These are phyloP conservation scores for Dendrobium huoshanense DNA, from an alignment of 106 monocot genomes.

Conservation along the genomic window DNA sequence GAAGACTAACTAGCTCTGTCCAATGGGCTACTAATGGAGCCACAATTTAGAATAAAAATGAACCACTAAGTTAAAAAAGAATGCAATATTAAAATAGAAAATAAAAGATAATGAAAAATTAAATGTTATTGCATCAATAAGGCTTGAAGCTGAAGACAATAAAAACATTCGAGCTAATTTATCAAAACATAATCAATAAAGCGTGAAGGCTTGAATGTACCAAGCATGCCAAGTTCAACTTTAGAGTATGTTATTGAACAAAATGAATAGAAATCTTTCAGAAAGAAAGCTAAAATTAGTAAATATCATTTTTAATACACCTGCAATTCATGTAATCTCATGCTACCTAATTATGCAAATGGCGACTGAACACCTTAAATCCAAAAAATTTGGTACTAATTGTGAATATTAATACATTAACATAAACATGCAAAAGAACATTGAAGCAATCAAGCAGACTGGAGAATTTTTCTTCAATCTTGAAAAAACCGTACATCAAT, in stretches of 20 bases:
- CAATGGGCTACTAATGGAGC: too few relatives aligned
- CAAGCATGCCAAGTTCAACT: background rate
- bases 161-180: too few relatives aligned
- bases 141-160: too few relatives aligned
- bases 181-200: too few relatives aligned
- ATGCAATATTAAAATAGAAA: too few relatives aligned
- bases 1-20: too few relatives aligned
- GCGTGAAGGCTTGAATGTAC: too few relatives aligned
- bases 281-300: background rate
- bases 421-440: background rate
- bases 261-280: background rate
- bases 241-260: background rate
- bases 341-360: background rate
- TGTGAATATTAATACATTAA: background rate
- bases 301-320: background rate
- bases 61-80: too few relatives aligned
- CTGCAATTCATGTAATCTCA: background rate
- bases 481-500: background rate
- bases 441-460: background rate
- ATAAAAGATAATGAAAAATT: too few relatives aligned
- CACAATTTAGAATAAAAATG: too few relatives aligned
- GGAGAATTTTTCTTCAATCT: background rate
- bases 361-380: background rate
- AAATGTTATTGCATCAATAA: too few relatives aligned
- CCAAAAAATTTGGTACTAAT: background rate